These are phyloP conservation scores for Chalara sp. DNA, from an alignment of 2,329 filamentous ascomycete species.

Conservation along the genomic window DNA sequence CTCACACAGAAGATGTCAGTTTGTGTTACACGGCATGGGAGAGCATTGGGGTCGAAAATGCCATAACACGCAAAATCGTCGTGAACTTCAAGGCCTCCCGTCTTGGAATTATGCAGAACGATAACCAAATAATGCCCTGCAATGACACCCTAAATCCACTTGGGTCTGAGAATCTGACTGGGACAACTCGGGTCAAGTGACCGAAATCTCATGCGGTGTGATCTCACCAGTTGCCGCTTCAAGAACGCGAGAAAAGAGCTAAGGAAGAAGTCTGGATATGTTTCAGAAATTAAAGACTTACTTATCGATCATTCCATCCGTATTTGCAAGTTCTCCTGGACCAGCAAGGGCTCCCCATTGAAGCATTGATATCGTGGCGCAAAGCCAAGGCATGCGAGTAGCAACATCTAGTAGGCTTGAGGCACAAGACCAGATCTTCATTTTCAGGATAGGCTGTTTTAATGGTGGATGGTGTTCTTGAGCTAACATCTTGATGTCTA, in stretches of 20 bases:
- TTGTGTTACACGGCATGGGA: too few species aligned
- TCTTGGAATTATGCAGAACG: slow-evolving; percentile 16
- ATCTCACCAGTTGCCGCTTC: slow-evolving; percentile 14
- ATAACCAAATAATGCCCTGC: slow-evolving; percentile 17
- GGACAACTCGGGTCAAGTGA: slow-evolving; percentile 48
- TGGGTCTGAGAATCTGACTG: slow-evolving; percentile 23
- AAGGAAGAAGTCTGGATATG: slow-evolving; percentile 3
- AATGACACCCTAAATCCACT: slow-evolving; percentile 14
- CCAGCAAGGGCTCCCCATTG: slow-evolving; percentile 69
- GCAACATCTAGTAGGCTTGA: slow-evolving; percentile 68
- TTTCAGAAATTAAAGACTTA: slow-evolving; percentile 36
- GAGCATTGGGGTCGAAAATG: too few species aligned
- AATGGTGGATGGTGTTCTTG: slow-evolving; percentile 10
- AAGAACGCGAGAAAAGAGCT: slow-evolving; percentile 8
- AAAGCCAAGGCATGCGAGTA: slow-evolving; percentile 85
- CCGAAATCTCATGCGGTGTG: slow-evolving; percentile 47
- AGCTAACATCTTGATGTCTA: slow-evolving; percentile 9
- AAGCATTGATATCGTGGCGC: slow-evolving; percentile 65
- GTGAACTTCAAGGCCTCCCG: too few species aligned
- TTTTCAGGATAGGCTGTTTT: slow-evolving; percentile 52
- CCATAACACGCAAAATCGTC: too few species aligned
- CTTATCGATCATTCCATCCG: slow-evolving; percentile 82
- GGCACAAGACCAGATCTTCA: slow-evolving; percentile 69
- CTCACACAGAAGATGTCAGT: background rate
- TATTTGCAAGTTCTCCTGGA: slow-evolving; percentile 66